These are phyloP conservation scores for Flaveria robusta DNA, from an alignment of 129 eudicot genomes.

Conservation along the genomic window DNA sequence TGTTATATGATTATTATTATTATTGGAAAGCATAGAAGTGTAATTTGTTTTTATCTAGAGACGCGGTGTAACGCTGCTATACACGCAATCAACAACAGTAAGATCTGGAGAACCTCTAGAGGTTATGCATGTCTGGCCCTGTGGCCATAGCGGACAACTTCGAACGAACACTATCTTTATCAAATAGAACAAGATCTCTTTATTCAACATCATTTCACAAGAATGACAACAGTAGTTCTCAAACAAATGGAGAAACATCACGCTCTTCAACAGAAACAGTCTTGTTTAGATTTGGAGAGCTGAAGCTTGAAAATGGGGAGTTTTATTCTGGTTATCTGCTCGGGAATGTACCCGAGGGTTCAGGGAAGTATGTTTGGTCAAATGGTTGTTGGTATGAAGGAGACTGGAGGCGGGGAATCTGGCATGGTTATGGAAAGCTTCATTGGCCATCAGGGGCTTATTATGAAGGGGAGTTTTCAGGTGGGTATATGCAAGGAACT, in stretches of 20 bases:
- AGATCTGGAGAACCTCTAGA: conserved; percentile 38
- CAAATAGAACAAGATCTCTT: conserved; percentile 66
- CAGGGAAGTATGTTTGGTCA: conserved; percentile 78
- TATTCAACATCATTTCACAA: conserved; percentile 43
- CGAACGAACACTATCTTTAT: conserved; percentile 45
- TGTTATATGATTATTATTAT: background rate
- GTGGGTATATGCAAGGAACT: conserved; percentile 82
- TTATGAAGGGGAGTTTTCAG: conserved; percentile 88
- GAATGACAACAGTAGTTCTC: conserved; percentile 27
- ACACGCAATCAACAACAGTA: background rate
- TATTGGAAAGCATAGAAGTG: no score
- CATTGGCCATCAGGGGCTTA: conserved; percentile 77
- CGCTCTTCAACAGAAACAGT: conserved; percentile 51
- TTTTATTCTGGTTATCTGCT: conserved; percentile 64
- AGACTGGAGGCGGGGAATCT: conserved; percentile 80
- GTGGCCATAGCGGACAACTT: conserved; percentile 54
- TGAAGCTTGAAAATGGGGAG: conserved; percentile 63
- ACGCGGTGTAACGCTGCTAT: background rate
- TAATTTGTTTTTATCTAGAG: no score
- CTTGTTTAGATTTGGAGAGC: conserved; percentile 55
- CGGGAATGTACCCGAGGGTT: conserved; percentile 74
- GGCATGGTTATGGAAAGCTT: conserved; percentile 78
- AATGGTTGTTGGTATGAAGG: conserved; percentile 79
- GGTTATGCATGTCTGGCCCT: conserved; percentile 90
- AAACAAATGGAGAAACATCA: conserved; percentile 51